Evolutionary conservation across 2,329 filamentous ascomycete genomes (phyloP).

Genomic region (Fusarium pseudocircinatum): DNA sequence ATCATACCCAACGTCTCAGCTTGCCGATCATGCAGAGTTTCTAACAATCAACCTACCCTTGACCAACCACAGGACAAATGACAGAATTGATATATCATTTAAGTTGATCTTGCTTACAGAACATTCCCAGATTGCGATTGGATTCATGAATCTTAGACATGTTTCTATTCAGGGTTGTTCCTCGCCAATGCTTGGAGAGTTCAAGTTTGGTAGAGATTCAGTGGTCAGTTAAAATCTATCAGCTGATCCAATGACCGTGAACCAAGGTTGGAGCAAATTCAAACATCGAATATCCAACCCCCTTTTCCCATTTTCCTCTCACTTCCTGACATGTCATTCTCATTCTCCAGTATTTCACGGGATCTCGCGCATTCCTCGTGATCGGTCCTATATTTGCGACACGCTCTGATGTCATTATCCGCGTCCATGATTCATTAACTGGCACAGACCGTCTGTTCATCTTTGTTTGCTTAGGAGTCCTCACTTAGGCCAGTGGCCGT

Average conservation of each 20-base stretch:
- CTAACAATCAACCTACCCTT: neutral
- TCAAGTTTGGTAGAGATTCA: neutral
- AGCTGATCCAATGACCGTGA: neutral
- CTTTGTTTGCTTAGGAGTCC: constrained; percentile 12
- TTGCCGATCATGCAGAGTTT: constrained; percentile 1
- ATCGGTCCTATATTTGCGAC: neutral
- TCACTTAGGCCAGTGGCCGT: neutral
- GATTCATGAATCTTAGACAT: neutral
- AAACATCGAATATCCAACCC: neutral
- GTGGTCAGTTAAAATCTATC: neutral
- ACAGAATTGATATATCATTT: neutral
- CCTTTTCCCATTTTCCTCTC: neutral
- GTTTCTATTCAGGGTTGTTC: neutral
- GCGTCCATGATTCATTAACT: constrained; percentile 33
- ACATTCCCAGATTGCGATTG: neutral
- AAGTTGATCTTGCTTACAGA: neutral
- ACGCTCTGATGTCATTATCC: constrained; percentile 23
- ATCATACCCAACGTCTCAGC: neutral
- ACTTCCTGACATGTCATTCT: too few species aligned
- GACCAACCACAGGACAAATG: constrained; percentile 2
- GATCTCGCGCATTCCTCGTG: constrained; percentile 8
- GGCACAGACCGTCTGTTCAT: neutral
- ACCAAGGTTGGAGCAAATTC: neutral
- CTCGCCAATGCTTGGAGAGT: neutral
- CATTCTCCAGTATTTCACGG: constrained; percentile 1